A percentile compares a stretch with the other conserved stretches of the same genome.
Conservation (phyloP, 1,284 basidiomycete species). For the Ceratobasidium sp. region DNA sequence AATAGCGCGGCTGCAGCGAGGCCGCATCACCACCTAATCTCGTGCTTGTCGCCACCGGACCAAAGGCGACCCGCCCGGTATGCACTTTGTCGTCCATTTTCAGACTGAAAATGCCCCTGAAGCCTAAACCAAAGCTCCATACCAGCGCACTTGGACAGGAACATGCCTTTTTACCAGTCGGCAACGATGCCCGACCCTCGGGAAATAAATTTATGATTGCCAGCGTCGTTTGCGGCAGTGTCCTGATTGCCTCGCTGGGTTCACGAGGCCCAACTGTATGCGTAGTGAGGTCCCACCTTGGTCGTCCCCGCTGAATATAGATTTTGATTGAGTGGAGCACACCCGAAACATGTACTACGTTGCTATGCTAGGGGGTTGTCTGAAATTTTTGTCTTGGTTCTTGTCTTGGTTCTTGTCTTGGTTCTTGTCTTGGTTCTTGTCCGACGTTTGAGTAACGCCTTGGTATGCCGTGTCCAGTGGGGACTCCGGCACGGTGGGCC, state of each 20-base stretch:
- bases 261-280: constrained; percentile 17
- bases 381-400: constrained; percentile 10
- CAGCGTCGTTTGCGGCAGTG: constrained; percentile 22
- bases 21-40: not conserved
- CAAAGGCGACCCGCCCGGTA: constrained; percentile 15
- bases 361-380: constrained; percentile 30
- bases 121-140: constrained; percentile 2
- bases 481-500: constrained; percentile 4
- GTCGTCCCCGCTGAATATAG: constrained; percentile 24
- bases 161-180: constrained; percentile 11
- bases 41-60: constrained; percentile 22
- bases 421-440: not conserved
- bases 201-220: constrained; percentile 20
- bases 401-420: no score
- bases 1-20: constrained; percentile 29
- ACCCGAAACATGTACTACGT: constrained; percentile 31
- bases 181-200: constrained; percentile 16
- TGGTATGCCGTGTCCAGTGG: not conserved
- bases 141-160: not conserved
- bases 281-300: not conserved
- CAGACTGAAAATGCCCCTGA: not conserved
- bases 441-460: constrained; percentile 1
- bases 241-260: constrained; percentile 25
- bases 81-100: constrained; percentile 28
- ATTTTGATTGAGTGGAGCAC: constrained; percentile 12